phyloP scores from a whole-genome alignment of 352 stramenopile genomes.

The Globisporangium nagaii region DNA sequence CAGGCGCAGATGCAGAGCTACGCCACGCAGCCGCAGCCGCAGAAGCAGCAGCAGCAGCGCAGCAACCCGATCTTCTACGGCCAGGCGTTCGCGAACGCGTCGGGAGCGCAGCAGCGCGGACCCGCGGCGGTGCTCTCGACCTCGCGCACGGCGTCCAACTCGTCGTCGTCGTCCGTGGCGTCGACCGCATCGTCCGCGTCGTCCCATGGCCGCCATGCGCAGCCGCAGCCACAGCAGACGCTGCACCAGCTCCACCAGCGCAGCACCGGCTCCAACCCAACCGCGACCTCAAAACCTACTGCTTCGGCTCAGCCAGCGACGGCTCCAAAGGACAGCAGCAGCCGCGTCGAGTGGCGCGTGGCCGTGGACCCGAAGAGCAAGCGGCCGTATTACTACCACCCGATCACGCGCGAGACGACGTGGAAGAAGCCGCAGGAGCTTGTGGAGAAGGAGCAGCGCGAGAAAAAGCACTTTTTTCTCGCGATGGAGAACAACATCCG shows the following conservation, averaged over 20 bases:
- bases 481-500: slow-evolving; percentile 97
- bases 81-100: slow-evolving; percentile 4
- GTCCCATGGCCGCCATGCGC: not conserved
- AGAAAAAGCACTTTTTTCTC: slow-evolving; percentile 90
- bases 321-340: slow-evolving; percentile 9
- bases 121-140: not conserved
- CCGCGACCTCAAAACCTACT: slow-evolving; percentile 9
- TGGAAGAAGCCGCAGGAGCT: slow-evolving; percentile 93
- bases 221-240: slow-evolving; percentile 13
- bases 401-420: slow-evolving; percentile 92
- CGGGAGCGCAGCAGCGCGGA: not conserved
- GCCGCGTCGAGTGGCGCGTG: slow-evolving; percentile 63
- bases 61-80: slow-evolving; percentile 8
- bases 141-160: slow-evolving; percentile 2
- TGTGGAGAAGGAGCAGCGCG: slow-evolving; percentile 70
- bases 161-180: slow-evolving; percentile 10
- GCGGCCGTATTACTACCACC: slow-evolving; percentile 97
- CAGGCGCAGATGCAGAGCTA: slow-evolving; percentile 34
- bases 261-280: slow-evolving; percentile 10
- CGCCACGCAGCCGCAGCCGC: not conserved
- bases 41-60: slow-evolving; percentile 4
- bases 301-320: not conserved
- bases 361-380: slow-evolving; percentile 80
- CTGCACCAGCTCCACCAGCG: slow-evolving; percentile 19
- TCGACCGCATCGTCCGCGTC: not conserved